A percentile compares a stretch with the other conserved stretches of the same genome.
These are phyloP conservation scores for Torrubiellomyces zombiae DNA, from an alignment of 2,329 filamentous ascomycete genomes.

Conservation along the genomic window DNA sequence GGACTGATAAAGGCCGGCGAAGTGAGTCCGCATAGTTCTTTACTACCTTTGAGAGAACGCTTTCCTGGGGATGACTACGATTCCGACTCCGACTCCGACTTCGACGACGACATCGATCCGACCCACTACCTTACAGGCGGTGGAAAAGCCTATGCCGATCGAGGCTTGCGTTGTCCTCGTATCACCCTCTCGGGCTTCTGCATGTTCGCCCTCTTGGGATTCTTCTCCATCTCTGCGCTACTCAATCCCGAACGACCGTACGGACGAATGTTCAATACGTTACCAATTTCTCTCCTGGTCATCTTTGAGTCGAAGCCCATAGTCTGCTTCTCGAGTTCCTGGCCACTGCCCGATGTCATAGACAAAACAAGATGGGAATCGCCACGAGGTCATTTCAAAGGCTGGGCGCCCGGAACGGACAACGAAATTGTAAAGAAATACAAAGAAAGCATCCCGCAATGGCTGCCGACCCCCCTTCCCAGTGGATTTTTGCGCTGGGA, in stretches of 20 bases:
- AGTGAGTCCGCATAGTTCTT: background rate
- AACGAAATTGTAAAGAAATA: conserved; percentile 11
- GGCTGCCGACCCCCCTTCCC: conserved; percentile 12
- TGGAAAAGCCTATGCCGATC: conserved; percentile 3
- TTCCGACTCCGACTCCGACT: conserved; percentile 4
- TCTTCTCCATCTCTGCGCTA: conserved; percentile 9
- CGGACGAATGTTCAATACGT: conserved; percentile 14
- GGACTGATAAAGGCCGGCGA: background rate
- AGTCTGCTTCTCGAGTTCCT: conserved; percentile 11
- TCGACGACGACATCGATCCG: conserved; percentile 1
- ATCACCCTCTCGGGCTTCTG: conserved; percentile 6
- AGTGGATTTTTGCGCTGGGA: conserved; percentile 15
- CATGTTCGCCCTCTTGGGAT: conserved; percentile 6
- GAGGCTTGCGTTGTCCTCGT: conserved; percentile 5
- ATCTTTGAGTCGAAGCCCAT: conserved; percentile 11
- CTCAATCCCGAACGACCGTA: conserved; percentile 15
- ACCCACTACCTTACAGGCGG: background rate
- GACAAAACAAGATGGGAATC: conserved; percentile 10
- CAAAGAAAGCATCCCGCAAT: conserved; percentile 10
- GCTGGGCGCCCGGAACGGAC: conserved; percentile 14
- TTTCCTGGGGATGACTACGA: conserved; percentile 2
- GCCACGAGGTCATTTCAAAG: conserved; percentile 13
- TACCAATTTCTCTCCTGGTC: conserved; percentile 14
- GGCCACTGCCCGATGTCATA: conserved; percentile 15
- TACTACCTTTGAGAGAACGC: conserved; percentile 2